Conservation (phyloP, 2,329 filamentous ascomycete species). For the Aureobasidium melanogenum region DNA sequence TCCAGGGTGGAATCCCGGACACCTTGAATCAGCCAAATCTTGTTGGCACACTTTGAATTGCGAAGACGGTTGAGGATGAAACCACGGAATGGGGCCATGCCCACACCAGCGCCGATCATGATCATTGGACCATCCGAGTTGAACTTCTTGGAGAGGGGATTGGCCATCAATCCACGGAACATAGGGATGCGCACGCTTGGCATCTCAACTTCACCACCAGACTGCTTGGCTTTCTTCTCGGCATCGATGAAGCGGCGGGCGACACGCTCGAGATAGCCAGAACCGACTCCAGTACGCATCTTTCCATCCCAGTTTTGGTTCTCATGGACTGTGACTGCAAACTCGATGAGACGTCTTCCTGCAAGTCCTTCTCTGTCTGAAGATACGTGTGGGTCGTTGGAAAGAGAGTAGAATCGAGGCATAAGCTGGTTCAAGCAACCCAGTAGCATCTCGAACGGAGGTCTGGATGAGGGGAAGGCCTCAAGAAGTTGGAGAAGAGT, state of each 20-base stretch:
- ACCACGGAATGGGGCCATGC: constrained; percentile 93
- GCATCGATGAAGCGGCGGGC: constrained; percentile 64
- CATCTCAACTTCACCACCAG: constrained; percentile 34
- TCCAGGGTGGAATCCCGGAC: constrained; percentile 90
- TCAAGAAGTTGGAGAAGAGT: constrained; percentile 77
- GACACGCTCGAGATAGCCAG: constrained; percentile 85
- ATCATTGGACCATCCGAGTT: constrained; percentile 94
- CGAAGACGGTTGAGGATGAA: constrained; percentile 92
- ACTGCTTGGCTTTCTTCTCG: constrained; percentile 47
- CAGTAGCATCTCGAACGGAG: constrained; percentile 73
- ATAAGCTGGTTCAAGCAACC: constrained; percentile 78
- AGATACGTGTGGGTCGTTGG: constrained; percentile 84
- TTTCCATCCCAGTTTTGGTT: constrained; percentile 62
- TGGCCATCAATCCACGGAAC: constrained; percentile 98
- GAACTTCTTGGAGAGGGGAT: constrained; percentile 86
- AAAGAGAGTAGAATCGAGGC: constrained; percentile 97
- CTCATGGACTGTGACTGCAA: constrained; percentile 95
- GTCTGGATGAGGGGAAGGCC: constrained; percentile 86
- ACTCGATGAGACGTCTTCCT: constrained; percentile 75
- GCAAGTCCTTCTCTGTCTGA: constrained; percentile 60
- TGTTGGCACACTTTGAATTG: constrained; percentile 93
- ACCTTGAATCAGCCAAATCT: constrained; percentile 93
- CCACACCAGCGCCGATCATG: constrained; percentile 90
- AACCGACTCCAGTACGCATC: constrained; percentile 73
- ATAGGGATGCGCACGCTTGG: constrained; percentile 75